phyloP scores from a whole-genome alignment of 1,284 basidiomycete species.

The Malassezia sp. region DNA sequence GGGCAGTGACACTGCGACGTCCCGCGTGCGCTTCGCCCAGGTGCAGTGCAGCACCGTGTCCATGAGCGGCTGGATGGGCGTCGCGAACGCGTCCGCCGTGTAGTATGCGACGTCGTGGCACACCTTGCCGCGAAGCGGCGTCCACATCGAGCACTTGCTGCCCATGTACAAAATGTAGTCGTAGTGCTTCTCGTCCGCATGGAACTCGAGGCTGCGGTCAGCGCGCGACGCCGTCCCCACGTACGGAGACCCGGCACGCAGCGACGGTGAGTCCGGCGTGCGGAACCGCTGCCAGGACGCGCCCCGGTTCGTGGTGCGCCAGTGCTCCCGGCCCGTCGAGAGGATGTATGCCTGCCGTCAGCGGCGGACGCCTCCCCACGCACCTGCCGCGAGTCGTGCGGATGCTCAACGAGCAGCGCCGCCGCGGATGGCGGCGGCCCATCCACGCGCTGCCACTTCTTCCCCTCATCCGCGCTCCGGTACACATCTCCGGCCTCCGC shows the following conservation, averaged over 20 bases:
- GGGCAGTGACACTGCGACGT: conserved; percentile 20
- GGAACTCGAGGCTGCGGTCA: conserved; percentile 44
- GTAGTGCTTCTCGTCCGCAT: conserved; percentile 35
- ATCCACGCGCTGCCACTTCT: conserved; percentile 59
- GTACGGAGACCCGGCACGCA: conserved; percentile 23
- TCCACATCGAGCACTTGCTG: conserved; percentile 33
- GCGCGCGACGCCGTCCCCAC: no score
- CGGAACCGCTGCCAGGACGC: conserved; percentile 39
- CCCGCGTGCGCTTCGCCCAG: conserved; percentile 39
- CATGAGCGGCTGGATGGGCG: conserved; percentile 23
- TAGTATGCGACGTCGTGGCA: conserved; percentile 48
- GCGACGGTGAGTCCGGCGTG: conserved; percentile 31
- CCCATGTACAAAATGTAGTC: conserved; percentile 39
- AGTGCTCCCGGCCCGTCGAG: conserved; percentile 29
- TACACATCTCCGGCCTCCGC: conserved; percentile 58
- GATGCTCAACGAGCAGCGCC: conserved; percentile 70
- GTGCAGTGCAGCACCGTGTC: conserved; percentile 37
- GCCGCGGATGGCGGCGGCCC: conserved; percentile 59
- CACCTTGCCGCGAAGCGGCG: conserved; percentile 29
- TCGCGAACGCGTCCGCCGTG: conserved; percentile 37
- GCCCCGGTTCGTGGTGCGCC: conserved; percentile 37
- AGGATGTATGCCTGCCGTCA: conserved; percentile 39
- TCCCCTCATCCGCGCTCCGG: conserved; percentile 81
- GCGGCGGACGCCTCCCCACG: no score
- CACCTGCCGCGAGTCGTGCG: conserved; percentile 60